Base-by-base conservation (phyloP, 2,329 filamentous ascomycete species). In the Ceratocystiopsis brevicomis region DNA sequence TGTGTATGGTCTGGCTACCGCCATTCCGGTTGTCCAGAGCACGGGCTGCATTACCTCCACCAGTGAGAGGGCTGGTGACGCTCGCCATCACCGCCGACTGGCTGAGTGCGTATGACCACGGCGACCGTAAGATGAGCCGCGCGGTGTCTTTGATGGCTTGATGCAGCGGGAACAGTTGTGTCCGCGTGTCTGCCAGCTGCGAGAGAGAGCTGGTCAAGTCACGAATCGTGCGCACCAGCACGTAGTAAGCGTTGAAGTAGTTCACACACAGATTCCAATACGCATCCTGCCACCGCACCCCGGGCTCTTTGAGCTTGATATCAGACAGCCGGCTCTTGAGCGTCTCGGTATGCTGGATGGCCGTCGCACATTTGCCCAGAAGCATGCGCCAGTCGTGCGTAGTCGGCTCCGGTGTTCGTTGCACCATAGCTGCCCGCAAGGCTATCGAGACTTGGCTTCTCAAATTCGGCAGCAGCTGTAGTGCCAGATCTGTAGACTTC, bases 231-330 rank as follows among this genome's bases (percentile, higher is more conserved):
- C 61, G 62, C 5, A 73, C 78, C 44, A 84, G 68, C 48, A 79
- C 72, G 43, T 70, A 68, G 74, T 80, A 87, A 9, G 79, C 69
- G 51, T 71, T 71, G 49, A 83, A 71, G 50, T 85, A 85, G 51
- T 68, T 70, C 60, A 80, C 85, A 62, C 82, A 90, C 43, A 87
- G 65, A 50, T 73, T 65, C 72, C 76, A 78, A 56, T 78, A 79
- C 15, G 62, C 60, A 3, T 64, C 57, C 52, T 78, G 73, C 2
- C 68, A 76, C 43, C 84, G 71, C 41, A 83, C 71, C 12, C 76
- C 78, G 9, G 83, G 81, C 52, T 94, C 86, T 56, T 88, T 90
- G 12, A 93, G 66, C 56, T 86, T 86, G 64, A 94, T 83, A 39
- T 71, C 69, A 4, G 78, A 83, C 12, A 95, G 62, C n/a, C 79